Percentiles rank a stretch among this genome's conserved stretches.
Conservation (phyloP, 768 basidiomycete genomes). For the Boletellus ananiceps region DNA sequence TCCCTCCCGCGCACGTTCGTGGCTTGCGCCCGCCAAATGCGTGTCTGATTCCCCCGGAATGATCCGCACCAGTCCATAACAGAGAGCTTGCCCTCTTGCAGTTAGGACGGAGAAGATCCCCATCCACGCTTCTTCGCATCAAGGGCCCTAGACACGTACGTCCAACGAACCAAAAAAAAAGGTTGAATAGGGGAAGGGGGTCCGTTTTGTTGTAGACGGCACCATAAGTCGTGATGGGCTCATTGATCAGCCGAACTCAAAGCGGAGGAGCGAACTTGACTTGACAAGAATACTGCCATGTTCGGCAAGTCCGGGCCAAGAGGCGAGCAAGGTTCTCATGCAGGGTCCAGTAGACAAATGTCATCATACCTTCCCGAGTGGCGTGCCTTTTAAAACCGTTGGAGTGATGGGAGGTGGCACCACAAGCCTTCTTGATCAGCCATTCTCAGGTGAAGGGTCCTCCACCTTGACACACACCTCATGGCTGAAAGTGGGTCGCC, state of each 20-base stretch:
- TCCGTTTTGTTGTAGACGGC: constrained; percentile 8
- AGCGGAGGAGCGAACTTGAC: constrained; percentile 5
- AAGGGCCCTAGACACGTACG: constrained; percentile 18
- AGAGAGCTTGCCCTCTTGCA: constrained; percentile 14
- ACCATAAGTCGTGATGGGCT: constrained; percentile 5
- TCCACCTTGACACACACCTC: constrained; percentile 3
- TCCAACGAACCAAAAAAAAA: constrained; percentile 1
- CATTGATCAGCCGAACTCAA: constrained; percentile 7
- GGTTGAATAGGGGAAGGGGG: constrained; percentile 16
- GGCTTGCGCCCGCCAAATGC: constrained; percentile 11
- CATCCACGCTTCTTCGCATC: constrained; percentile 10
- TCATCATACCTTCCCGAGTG: constrained; percentile 1
- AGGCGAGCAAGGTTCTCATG: constrained; percentile 13
- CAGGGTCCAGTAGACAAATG: constrained; percentile 16
- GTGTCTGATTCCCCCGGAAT: constrained; percentile 20
- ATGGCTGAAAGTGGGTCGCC: neutral
- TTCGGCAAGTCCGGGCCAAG: constrained; percentile 14
- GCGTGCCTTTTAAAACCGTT: constrained; percentile 1
- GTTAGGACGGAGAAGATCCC: constrained; percentile 24
- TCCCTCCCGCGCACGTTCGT: constrained; percentile 8
- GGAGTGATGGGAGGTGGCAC: constrained; percentile 2
- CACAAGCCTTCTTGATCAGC: neutral
- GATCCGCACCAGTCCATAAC: constrained; percentile 23
- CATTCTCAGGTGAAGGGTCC: constrained; percentile 14
- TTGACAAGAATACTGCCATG: constrained; percentile 6